Base-by-base conservation (phyloP, 2,329 filamentous ascomycete genomes). In the Ascocoryne sarcoides region DNA sequence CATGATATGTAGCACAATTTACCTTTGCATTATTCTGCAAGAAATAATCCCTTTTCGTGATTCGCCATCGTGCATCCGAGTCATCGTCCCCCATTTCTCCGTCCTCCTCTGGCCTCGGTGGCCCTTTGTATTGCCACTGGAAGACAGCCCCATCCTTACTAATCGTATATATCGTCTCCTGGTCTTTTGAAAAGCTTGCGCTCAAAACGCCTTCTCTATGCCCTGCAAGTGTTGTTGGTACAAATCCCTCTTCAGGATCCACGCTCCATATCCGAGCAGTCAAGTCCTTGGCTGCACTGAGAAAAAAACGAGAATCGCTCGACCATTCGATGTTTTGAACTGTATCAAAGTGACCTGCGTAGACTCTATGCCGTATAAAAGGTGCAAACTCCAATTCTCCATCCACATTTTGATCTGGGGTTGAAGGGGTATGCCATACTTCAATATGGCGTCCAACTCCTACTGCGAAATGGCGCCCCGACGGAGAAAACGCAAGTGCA, bases 131-230 rank as follows among this genome's bases (percentile, higher is more conserved):
- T 58, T 85, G 80, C 92, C 92, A 98, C 49, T 84, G 76, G 56
- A 96, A 96, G 1, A 96, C 73, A 2, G 92, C 89, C n/a, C 92
- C 93, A 61, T 98, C 93, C 61, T 93, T 93, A 64, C 90, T 95
- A 49, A 95, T 79, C 0, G 92, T 96, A 60, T 92, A 98, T 39
- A 98, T 94, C 36, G 78, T 86, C 65, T 98, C 93, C 60, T 98
- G 92, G 53, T 94, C 81, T 46, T 83, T 80, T 1, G 89, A 93
- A 60, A 98, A 98, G 79, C 88, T 98, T n/a, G 89, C 89, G n/a
- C 83, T 86, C 40, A 93, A 73, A 3, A 98, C 84, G 12, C 76
- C 82, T 62, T 95, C 88, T 60, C 88, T 81, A 64, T 98, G 93
- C 1, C 92, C 92, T 3, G 87, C 82, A 46, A 98, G 67, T 12